Conservation (phyloP, 2,329 filamentous ascomycete genomes). For the Truncatella angustata region DNA sequence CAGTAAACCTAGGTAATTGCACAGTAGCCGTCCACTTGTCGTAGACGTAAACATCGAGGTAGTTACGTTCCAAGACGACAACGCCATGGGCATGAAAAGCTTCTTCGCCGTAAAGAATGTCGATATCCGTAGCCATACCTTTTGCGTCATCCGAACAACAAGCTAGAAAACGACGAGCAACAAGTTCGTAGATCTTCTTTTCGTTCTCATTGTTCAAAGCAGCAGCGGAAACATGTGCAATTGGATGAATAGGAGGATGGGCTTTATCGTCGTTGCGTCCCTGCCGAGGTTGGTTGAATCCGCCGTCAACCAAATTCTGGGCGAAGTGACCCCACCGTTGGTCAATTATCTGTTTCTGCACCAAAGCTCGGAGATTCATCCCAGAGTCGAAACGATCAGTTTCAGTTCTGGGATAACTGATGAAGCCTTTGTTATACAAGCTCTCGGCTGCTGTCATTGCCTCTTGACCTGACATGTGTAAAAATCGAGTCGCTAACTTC, state of each 20-base stretch:
- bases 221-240: slow-evolving; percentile 72
- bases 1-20: slow-evolving; percentile 73
- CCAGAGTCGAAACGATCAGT: slow-evolving; percentile 92
- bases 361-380: slow-evolving; percentile 77
- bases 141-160: slow-evolving; percentile 94
- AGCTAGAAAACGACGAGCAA: slow-evolving; percentile 86
- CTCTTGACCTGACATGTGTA: slow-evolving; percentile 86
- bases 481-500: slow-evolving; percentile 86
- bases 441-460: slow-evolving; percentile 87
- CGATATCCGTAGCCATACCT: slow-evolving; percentile 80
- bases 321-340: slow-evolving; percentile 78
- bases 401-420: slow-evolving; percentile 96
- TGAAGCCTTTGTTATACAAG: slow-evolving; percentile 91
- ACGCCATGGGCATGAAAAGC: slow-evolving; percentile 79
- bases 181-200: slow-evolving; percentile 84
- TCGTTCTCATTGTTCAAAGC: slow-evolving; percentile 65
- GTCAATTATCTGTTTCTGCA: slow-evolving; percentile 81
- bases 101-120: slow-evolving; percentile 81
- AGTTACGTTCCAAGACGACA: slow-evolving; percentile 84
- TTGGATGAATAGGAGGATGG: slow-evolving; percentile 94
- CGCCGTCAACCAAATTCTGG: slow-evolving; percentile 69
- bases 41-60: slow-evolving; percentile 92
- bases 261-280: slow-evolving; percentile 94
- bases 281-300: slow-evolving; percentile 76
- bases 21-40: slow-evolving; percentile 93